Conservation (phyloP, 441 rosid species). For the Gossypium gossypioides region DNA sequence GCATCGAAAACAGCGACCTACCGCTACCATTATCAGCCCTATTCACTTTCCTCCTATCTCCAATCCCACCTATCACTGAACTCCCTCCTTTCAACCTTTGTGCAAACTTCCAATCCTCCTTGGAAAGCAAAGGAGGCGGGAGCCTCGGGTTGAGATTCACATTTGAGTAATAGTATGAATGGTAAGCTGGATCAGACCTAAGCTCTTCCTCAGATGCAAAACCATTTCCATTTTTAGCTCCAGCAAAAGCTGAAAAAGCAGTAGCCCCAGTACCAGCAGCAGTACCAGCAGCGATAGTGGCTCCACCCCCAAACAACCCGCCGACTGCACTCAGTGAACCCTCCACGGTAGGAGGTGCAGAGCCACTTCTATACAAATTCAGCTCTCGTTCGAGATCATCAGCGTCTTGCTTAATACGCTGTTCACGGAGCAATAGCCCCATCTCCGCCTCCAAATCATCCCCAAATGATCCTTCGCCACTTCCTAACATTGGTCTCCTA, state of each 20-base stretch:
- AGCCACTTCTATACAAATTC: constrained; percentile 79
- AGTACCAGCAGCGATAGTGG: constrained; percentile 13
- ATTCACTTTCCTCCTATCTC: constrained; percentile 63
- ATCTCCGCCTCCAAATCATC: constrained; percentile 70
- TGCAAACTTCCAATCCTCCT: constrained; percentile 53
- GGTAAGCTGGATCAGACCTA: constrained; percentile 88
- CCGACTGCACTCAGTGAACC: constrained; percentile 74
- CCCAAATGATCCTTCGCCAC: constrained; percentile 59
- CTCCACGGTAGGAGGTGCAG: constrained; percentile 94
- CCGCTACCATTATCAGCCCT: constrained; percentile 31
- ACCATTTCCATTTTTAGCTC: constrained; percentile 37
- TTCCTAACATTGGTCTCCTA: constrained; percentile 60
- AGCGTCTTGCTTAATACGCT: constrained; percentile 54
- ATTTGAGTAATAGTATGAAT: constrained; percentile 67
- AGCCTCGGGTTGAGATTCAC: constrained; percentile 88
- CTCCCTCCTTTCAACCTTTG: constrained; percentile 73
- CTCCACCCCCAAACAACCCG: constrained; percentile 48
- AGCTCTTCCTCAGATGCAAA: constrained; percentile 55
- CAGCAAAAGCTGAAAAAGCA: constrained; percentile 39
- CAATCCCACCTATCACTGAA: constrained; percentile 59
- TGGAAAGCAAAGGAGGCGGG: constrained; percentile 53
- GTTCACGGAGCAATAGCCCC: constrained; percentile 57
- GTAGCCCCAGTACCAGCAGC: constrained; percentile 6
- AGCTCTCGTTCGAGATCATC: constrained; percentile 69
- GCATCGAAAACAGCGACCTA: constrained; percentile 62